phyloP scores from a whole-genome alignment of 768 basidiomycete species.

The Auricularia sp. region DNA sequence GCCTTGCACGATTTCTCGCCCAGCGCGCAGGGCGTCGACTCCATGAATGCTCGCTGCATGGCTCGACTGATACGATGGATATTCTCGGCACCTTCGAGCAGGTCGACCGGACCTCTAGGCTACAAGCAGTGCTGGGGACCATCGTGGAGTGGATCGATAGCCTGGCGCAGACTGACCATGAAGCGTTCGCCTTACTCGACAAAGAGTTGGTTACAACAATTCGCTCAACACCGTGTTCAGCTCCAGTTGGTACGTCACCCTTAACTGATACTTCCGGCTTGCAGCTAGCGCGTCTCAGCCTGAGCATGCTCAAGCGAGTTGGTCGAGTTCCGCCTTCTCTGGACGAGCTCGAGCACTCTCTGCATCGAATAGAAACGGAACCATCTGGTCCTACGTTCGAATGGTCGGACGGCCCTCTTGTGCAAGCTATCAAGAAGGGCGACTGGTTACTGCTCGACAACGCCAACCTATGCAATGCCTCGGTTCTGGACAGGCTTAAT shows the following conservation, averaged over 20 bases:
- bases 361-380: too few species aligned
- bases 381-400: constrained; percentile 39
- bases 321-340: too few species aligned
- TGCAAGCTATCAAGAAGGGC: constrained; percentile 76
- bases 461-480: constrained; percentile 90
- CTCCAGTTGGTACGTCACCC: too few species aligned
- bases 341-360: too few species aligned
- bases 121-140: background rate
- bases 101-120: constrained; percentile 35
- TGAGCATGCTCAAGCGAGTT: too few species aligned
- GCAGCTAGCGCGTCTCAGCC: too few species aligned
- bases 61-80: constrained; percentile 85
- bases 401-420: constrained; percentile 91
- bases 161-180: background rate
- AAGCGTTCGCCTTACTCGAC: too few species aligned
- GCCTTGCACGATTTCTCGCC: constrained; percentile 59
- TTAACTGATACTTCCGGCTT: too few species aligned
- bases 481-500: constrained; percentile 92
- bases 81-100: constrained; percentile 95
- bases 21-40: constrained; percentile 57
- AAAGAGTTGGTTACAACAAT: too few species aligned
- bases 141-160: background rate
- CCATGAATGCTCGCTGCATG: constrained; percentile 68
- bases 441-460: constrained; percentile 86
- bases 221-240: too few species aligned